phyloP scores from a whole-genome alignment of 441 rosid genomes.

The Erysimum cheiri region DNA sequence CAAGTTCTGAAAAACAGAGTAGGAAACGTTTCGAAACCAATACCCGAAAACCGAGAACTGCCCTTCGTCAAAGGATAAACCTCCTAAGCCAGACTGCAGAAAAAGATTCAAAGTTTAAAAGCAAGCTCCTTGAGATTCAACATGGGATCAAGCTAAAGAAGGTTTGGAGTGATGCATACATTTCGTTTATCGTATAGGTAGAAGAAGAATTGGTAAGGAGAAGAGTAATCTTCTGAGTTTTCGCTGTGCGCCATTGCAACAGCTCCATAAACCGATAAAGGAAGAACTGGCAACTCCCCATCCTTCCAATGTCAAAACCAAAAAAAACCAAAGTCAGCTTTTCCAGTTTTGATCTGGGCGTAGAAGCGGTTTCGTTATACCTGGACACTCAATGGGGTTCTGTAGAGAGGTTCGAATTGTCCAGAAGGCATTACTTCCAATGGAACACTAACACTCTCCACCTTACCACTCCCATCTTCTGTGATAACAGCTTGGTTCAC shows the following conservation, averaged over 20 bases:
- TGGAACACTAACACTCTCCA: conserved; percentile 65
- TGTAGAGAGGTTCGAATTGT: conserved; percentile 93
- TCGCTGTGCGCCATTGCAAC: conserved; percentile 96
- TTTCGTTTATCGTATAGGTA: conserved; percentile 90
- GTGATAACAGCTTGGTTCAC: conserved; percentile 79
- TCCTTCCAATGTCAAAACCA: conserved; percentile 54
- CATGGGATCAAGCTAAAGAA: not conserved
- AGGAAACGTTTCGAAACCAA: not conserved
- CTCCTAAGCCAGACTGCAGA: conserved; percentile 84
- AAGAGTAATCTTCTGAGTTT: conserved; percentile 85
- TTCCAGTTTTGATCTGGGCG: not conserved
- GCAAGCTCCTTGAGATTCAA: conserved; percentile 5
- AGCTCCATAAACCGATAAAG: conserved; percentile 89
- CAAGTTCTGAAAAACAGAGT: not conserved
- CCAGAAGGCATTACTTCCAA: conserved; percentile 92
- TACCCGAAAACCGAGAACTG: conserved; percentile 96
- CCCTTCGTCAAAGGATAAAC: conserved; percentile 93
- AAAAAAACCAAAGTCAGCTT: conserved; percentile 14
- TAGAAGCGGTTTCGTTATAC: conserved; percentile 43
- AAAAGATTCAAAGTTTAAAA: conserved; percentile 1
- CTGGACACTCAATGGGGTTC: conserved; percentile 79
- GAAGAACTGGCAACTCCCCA: conserved; percentile 95
- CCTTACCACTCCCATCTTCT: conserved; percentile 63
- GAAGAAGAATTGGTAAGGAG: conserved; percentile 93
- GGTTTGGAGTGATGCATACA: conserved; percentile 47